Base-by-base conservation (phyloP, 768 basidiomycete species). In the Lentinula sp. region DNA sequence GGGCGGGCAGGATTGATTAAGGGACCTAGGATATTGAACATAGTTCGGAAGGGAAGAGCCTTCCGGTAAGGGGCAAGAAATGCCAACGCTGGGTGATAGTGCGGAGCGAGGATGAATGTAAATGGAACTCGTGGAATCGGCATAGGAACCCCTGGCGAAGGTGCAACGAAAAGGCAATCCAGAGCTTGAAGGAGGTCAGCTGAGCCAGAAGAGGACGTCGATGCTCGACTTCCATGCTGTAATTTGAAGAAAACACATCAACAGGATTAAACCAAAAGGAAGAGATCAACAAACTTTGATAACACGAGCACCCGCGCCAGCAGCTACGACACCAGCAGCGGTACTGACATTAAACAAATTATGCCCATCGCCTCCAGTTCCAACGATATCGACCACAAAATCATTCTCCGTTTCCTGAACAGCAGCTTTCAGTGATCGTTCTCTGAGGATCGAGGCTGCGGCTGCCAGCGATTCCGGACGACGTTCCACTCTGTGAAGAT, bases 301-400 rank as follows among this genome's bases (percentile, higher is more conserved):
- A 2, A 99, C 94, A 32, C 94, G 81, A 0, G 92, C 92, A 5
- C 96, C 96, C 5, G 95, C 91, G 10, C 95, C 96, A 28, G 95
- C 94, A 34, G 95, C 96, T 21, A 98, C 91, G 63, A 99, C 82
- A 0, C 83, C 95, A 2, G 96, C 95, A 2, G 93, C 88, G 0
- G 96, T 98, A 70, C 93, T 95, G 57, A 98, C 95, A 70, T 98
- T 98, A 82, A 95, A 98, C 0, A 95, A 88, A 69, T 98, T 91
- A 72, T 95, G 86, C 0, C 95, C 95, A 73, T 98, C 97, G 7
- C 97, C 96, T 10, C 96, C 94, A 0, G 93, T 95, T 2, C 94
- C 94, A 23, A 96, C 94, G 61, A 96, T 92, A 70, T 91, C 89
- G 21, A 88, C 83, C 35, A 77, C 70, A 62, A 77, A 92, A 71